Evolutionary conservation across 441 rosid species (phyloP).

Genomic region (Arabidopsis hybrid): DNA sequence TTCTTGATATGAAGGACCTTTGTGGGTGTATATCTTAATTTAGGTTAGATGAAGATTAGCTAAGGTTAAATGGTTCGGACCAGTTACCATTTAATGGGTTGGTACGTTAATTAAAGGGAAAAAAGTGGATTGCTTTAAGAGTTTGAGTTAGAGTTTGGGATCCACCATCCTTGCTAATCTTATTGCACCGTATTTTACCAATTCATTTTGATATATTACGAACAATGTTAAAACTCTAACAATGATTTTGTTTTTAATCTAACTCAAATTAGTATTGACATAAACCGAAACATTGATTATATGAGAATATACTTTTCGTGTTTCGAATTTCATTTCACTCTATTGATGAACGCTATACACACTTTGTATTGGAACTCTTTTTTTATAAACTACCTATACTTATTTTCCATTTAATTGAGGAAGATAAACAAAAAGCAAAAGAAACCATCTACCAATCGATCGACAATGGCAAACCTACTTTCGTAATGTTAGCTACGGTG

Average conservation of each 20-base stretch:
- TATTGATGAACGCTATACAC: not conserved
- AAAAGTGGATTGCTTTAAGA: slow-evolving; percentile 29
- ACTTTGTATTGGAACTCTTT: not conserved
- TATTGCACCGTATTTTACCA: not conserved
- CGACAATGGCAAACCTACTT: slow-evolving; percentile 4
- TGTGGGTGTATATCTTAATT: slow-evolving; percentile 32
- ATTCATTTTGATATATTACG: not conserved
- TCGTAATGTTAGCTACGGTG: slow-evolving; percentile 3
- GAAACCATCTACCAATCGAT: not conserved
- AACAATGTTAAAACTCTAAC: not conserved
- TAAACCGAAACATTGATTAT: not conserved
- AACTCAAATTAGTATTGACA: not conserved
- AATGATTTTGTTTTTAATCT: not conserved
- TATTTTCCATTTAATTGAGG: not conserved
- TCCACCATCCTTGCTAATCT: slow-evolving; percentile 32
- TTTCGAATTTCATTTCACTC: not conserved
- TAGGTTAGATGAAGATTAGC: slow-evolving; percentile 34
- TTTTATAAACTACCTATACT: not conserved
- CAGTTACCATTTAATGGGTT: slow-evolving; percentile 27
- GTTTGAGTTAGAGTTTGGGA: slow-evolving; percentile 31
- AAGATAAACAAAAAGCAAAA: slow-evolving; percentile 2
- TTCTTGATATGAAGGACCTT: slow-evolving; percentile 11
- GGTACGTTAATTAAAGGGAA: slow-evolving; percentile 27
- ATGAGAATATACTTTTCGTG: not conserved
- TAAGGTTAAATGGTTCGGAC: slow-evolving; percentile 28